Percentiles rank a stretch among this genome's conserved stretches.
phyloP scores from a whole-genome alignment of 495 filamentous ascomycete species.

The Neurospora sp. region DNA sequence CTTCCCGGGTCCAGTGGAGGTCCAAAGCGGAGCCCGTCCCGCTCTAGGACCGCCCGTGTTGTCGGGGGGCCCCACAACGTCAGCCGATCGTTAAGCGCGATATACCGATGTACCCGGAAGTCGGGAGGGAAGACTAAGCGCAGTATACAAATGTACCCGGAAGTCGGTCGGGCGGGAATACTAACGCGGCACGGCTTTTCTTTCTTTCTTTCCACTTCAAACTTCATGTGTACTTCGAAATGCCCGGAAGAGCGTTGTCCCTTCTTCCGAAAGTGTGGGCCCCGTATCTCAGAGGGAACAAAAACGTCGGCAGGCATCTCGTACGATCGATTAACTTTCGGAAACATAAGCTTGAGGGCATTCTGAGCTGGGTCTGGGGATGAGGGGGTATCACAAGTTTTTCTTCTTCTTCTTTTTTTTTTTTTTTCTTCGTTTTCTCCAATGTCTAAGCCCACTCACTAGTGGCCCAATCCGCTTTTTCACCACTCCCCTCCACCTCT shows the following conservation, averaged over 20 bases:
- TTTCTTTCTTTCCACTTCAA: background rate
- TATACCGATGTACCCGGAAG: too few species aligned
- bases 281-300: too few species aligned
- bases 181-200: background rate
- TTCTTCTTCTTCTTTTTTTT: conserved; percentile 5
- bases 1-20: background rate
- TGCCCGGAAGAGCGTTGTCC: background rate
- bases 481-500: background rate
- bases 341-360: background rate
- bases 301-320: background rate
- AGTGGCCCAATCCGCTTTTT: background rate
- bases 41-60: background rate
- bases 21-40: background rate
- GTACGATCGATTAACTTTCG: background rate
- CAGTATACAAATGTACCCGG: background rate
- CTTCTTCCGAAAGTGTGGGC: background rate
- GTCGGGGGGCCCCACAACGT: background rate
- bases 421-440: background rate
- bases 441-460: background rate
- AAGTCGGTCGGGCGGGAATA: background rate
- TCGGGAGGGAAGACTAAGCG: background rate
- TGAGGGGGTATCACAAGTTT: conserved; percentile 9
- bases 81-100: background rate
- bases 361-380: background rate
- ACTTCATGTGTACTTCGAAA: background rate